These are phyloP conservation scores for Eucalyptus victrix DNA, from an alignment of 345 rosid species.

Conservation along the genomic window DNA sequence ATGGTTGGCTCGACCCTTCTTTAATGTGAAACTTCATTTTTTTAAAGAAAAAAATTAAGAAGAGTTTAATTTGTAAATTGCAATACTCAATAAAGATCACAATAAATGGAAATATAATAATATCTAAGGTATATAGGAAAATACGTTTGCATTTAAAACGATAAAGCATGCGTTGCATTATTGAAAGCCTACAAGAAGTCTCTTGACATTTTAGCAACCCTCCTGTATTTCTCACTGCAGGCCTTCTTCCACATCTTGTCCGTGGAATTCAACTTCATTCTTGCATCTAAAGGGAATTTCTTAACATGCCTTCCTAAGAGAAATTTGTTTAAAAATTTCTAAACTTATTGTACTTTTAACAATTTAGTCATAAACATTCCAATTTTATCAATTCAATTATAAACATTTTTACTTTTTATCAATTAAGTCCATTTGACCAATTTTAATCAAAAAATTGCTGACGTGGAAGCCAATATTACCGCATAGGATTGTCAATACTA, in stretches of 20 bases:
- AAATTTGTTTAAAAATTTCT: fast-evolving
- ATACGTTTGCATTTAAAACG: background rate
- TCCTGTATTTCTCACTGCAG: background rate
- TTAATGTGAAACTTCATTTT: background rate
- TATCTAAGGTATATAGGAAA: background rate
- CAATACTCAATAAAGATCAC: background rate
- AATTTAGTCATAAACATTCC: background rate
- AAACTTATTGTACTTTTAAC: no score
- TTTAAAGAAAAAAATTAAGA: no score
- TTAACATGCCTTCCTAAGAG: background rate
- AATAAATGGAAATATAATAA: background rate
- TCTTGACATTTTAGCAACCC: background rate
- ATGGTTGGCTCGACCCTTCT: background rate
- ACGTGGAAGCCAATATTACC: fast-evolving
- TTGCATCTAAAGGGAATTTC: background rate
- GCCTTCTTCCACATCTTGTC: background rate
- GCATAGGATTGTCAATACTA: fast-evolving
- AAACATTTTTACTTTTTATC: fast-evolving
- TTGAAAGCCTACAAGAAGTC: background rate
- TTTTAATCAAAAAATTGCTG: fast-evolving
- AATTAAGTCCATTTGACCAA: fast-evolving
- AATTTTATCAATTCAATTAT: background rate
- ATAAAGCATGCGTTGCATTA: background rate
- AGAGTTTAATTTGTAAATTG: background rate
- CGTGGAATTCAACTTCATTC: background rate